phyloP scores from a whole-genome alignment of 169 alveolate species.

The Babesia bigemina region DNA sequence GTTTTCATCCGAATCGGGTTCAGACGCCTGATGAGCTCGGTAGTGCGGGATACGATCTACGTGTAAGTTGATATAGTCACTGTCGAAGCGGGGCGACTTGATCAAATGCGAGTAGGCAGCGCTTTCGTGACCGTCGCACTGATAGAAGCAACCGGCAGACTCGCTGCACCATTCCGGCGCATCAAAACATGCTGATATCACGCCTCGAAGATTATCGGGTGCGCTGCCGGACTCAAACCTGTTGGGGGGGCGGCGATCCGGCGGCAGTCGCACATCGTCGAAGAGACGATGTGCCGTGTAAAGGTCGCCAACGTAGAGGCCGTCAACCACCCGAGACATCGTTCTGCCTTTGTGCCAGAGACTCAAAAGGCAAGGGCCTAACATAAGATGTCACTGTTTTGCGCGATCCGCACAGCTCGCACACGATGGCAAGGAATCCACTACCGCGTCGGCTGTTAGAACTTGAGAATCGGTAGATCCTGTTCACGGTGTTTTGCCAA shows the following conservation, averaged over 20 bases:
- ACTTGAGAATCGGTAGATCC: too few relatives aligned
- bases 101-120: background rate
- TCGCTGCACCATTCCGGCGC: slow-evolving; percentile 55
- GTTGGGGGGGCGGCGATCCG: slow-evolving; percentile 2
- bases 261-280: slow-evolving; percentile 1
- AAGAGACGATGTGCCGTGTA: slow-evolving; percentile 31
- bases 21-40: background rate
- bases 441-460: too few relatives aligned
- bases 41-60: slow-evolving; percentile 40
- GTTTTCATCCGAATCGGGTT: background rate
- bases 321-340: slow-evolving; percentile 32
- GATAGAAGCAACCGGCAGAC: background rate
- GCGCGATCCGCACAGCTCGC: too few relatives aligned
- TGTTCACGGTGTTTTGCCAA: too few relatives aligned
- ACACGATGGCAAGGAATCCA: too few relatives aligned
- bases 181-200: slow-evolving; percentile 57
- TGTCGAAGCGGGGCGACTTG: slow-evolving; percentile 13
- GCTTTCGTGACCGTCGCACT: slow-evolving; percentile 3
- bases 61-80: slow-evolving; percentile 48
- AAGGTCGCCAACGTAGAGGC: slow-evolving; percentile 57
- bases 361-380: too few relatives aligned
- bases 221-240: background rate
- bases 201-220: slow-evolving; percentile 11
- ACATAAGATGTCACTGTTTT: too few relatives aligned
- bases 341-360: background rate